Percentiles rank a stretch among this genome's conserved stretches.
Evolutionary conservation across 345 rosid genomes (phyloP).

Genomic region (Excoecaria cochinchinensis): DNA sequence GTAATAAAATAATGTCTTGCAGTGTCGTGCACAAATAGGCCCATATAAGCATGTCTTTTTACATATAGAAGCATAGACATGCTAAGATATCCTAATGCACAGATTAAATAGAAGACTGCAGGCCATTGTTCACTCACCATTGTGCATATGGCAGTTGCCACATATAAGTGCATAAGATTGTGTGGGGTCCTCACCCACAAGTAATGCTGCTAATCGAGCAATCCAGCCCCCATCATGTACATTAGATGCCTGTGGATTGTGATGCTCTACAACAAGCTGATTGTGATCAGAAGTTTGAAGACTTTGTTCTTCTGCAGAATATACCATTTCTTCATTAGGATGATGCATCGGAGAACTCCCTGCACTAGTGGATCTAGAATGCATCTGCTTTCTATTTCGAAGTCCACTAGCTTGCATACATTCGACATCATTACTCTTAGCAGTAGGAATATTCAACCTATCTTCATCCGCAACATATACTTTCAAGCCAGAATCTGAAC

Average conservation of each 20-base stretch:
- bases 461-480: constrained; percentile 68
- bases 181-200: constrained; percentile 94
- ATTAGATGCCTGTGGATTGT: constrained; percentile 50
- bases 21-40: neutral
- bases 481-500: constrained; percentile 90
- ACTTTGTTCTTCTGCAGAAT: constrained; percentile 36
- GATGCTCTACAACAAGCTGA: constrained; percentile 66
- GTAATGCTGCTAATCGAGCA: constrained; percentile 84
- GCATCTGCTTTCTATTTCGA: constrained; percentile 65
- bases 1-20: neutral
- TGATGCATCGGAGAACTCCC: constrained; percentile 45
- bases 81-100: neutral
- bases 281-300: constrained; percentile 43
- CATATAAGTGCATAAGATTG: constrained; percentile 95
- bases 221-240: constrained; percentile 77
- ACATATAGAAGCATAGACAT: too few species aligned
- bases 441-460: constrained; percentile 39
- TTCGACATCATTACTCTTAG: constrained; percentile 69
- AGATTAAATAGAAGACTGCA: neutral
- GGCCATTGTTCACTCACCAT: constrained; percentile 47
- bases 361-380: constrained; percentile 44
- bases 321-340: constrained; percentile 43
- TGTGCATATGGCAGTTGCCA: constrained; percentile 92
- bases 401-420: constrained; percentile 61
- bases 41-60: neutral